Evolutionary conservation across 345 rosid genomes (phyloP).

Genomic region (Populus euphratica): DNA sequence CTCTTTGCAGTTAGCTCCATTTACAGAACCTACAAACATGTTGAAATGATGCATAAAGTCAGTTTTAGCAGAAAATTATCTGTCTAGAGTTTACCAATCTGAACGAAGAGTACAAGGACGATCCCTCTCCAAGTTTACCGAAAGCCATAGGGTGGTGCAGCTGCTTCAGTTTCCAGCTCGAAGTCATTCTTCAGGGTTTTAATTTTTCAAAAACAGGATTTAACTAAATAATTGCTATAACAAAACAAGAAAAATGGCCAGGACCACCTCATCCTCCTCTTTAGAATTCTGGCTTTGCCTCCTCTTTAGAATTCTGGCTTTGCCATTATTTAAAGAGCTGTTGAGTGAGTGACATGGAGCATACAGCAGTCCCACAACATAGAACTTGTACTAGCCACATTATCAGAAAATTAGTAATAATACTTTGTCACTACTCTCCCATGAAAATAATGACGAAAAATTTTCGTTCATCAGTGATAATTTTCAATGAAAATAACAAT

Average conservation of each 20-base stretch:
- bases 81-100: not conserved
- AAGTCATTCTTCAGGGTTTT: not conserved
- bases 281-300: not conserved
- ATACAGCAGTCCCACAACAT: not conserved
- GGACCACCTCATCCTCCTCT: not conserved
- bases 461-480: no score
- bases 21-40: conserved; percentile 51
- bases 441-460: no score
- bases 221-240: not conserved
- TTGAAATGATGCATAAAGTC: not conserved
- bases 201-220: not conserved
- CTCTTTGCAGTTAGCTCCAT: conserved; percentile 63
- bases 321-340: not conserved
- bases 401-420: no score
- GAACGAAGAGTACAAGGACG: not conserved
- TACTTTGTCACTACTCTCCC: no score
- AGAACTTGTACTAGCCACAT: no score
- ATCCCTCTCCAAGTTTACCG: not conserved
- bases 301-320: no score
- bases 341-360: not conserved
- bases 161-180: not conserved
- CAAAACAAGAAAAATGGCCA: not conserved
- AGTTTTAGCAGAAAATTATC: not conserved
- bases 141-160: not conserved
- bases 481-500: no score